Evolutionary conservation across 192 early-diverging fungal genomes (phyloP), one percentile per base, ranked within the genome.

Genomic region (Backusella australiensis): DNA sequence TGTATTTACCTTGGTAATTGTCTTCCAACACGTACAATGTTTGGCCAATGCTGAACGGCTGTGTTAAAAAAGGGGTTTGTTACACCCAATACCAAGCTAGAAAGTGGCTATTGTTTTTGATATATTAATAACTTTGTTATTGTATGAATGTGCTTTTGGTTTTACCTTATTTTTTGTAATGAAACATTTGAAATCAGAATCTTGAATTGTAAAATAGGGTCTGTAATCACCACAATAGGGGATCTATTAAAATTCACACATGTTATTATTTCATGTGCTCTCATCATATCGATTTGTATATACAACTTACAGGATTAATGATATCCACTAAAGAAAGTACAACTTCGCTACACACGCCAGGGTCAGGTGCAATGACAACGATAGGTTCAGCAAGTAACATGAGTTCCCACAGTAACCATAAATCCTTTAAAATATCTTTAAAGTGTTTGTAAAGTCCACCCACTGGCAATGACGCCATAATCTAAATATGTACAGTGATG

Each of bases 151-250:
- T 44, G 42, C 42, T 49, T 38, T 29, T 1, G 3, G 23, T 77
- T 46, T 39, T 84, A 88, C 89, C 79, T 85, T 69, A 56, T 81
- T 85, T 42, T 83, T 89, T 71, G 81, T 90, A 41, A 83, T 86
- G 80, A 94, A 88, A 35, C 85, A 83, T 68, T 93, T 91, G 71
- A 98, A 95, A 79, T 99, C 98, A 4, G 93, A 84, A 78, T 97
- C 97, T 80, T 97, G 96, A 73, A 99, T 95, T 4, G 98, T 99
- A 78, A 99, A 97, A 72, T 97, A 99, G 12, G 97, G 97, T 21
- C 98, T 91, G 77, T 92, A 96, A 83, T 99, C 96, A 41, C 98
- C 98, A 72, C 96, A 97, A 81, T 95, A 99, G 23, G 93, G 91
- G 70, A 97, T 94, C 88, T 93, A 39, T 39, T 39, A 39, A 39